phyloP scores from a whole-genome alignment of 768 basidiomycete species.

The Lactarius sp. region DNA sequence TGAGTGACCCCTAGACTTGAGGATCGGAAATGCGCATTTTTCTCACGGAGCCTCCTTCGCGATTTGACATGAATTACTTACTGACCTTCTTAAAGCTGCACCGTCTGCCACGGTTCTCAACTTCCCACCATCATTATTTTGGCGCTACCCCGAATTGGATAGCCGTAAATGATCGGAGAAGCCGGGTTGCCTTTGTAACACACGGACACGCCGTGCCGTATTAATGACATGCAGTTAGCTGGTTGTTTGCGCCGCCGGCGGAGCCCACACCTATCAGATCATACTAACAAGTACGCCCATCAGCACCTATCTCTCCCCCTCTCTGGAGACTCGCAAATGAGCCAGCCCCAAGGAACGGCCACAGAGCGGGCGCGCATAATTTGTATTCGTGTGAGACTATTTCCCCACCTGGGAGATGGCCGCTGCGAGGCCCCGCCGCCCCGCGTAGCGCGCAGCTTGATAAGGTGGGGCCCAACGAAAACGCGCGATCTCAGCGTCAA shows the following conservation, averaged over 20 bases:
- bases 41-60: constrained; percentile 7
- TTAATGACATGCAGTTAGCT: neutral
- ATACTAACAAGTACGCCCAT: neutral
- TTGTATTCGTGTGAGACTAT: neutral
- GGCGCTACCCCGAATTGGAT: neutral
- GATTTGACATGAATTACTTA: neutral
- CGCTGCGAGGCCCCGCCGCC: neutral
- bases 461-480: neutral
- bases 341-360: neutral
- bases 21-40: neutral
- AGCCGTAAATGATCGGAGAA: constrained; percentile 9
- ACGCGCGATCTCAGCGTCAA: neutral
- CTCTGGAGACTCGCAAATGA: neutral
- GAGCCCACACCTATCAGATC: neutral
- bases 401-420: neutral
- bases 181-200: constrained; percentile 1
- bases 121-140: neutral
- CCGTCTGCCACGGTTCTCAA: neutral
- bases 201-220: neutral
- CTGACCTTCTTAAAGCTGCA: neutral
- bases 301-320: neutral
- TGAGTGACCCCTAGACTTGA: neutral
- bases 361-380: neutral
- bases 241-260: neutral
- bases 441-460: constrained; percentile 14